phyloP scores from a whole-genome alignment of 129 eudicot genomes.

The Flaveria bidentis region DNA sequence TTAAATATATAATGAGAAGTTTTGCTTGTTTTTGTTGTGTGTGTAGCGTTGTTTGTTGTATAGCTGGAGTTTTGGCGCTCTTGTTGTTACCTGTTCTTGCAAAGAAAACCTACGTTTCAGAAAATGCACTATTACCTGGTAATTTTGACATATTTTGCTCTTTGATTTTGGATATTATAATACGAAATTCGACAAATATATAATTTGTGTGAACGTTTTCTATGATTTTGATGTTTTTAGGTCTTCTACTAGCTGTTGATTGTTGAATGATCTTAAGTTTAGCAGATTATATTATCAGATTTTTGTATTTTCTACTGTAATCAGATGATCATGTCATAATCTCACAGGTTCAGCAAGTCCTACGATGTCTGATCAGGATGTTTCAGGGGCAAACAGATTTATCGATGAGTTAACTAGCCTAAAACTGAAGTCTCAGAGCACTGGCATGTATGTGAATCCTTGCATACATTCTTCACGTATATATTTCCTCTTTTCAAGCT shows the following conservation, averaged over 20 bases:
- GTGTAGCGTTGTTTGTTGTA: slow-evolving; percentile 63
- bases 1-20: neutral
- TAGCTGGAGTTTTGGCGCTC: slow-evolving; percentile 73
- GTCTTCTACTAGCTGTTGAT: slow-evolving; percentile 2
- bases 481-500: neutral
- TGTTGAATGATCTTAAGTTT: slow-evolving; percentile 1
- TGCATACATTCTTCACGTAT: slow-evolving; percentile 4
- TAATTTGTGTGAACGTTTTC: slow-evolving; percentile 19
- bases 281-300: neutral
- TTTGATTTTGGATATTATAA: neutral
- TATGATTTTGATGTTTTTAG: neutral
- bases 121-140: slow-evolving; percentile 97
- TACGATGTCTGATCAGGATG: slow-evolving; percentile 66
- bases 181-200: neutral
- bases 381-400: slow-evolving; percentile 57
- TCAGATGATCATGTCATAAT: slow-evolving; percentile 17
- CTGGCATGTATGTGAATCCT: slow-evolving; percentile 63
- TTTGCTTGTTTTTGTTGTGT: neutral
- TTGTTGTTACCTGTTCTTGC: slow-evolving; percentile 70
- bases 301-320: neutral
- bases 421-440: slow-evolving; percentile 32
- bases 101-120: slow-evolving; percentile 81
- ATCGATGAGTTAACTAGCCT: slow-evolving; percentile 54
- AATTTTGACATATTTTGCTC: slow-evolving; percentile 13
- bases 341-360: slow-evolving; percentile 78